phyloP scores from a whole-genome alignment of 768 basidiomycete species.

The Podaxis carcinomalis region DNA sequence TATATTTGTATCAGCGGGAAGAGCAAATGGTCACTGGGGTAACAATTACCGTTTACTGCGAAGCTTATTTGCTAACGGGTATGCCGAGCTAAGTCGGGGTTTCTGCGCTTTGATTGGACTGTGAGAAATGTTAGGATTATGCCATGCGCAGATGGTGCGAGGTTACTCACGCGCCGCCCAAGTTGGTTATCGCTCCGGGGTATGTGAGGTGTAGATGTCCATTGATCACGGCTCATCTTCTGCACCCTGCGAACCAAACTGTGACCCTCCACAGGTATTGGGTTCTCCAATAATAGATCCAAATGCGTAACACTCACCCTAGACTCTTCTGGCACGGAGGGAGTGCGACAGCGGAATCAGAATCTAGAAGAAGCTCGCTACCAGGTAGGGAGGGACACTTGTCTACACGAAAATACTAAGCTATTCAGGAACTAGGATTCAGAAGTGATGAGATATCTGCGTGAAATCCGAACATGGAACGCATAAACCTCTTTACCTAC shows the following conservation, averaged over 20 bases:
- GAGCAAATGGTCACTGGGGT: background rate
- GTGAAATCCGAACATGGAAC: constrained; percentile 7
- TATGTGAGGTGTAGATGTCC: background rate
- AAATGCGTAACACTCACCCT: background rate
- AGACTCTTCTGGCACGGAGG: background rate
- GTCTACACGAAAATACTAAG: background rate
- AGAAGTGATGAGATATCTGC: constrained; percentile 3
- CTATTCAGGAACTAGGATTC: constrained; percentile 8
- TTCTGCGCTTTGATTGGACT: background rate
- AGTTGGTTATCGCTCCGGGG: background rate
- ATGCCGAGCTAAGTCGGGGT: background rate
- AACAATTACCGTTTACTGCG: constrained; percentile 1
- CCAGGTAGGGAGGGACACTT: constrained; percentile 7
- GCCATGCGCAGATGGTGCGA: background rate
- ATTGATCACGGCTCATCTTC: background rate
- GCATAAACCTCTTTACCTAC: background rate
- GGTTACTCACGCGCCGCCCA: background rate
- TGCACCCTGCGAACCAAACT: background rate
- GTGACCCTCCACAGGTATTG: background rate
- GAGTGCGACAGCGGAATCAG: background rate
- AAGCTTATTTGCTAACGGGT: constrained; percentile 8
- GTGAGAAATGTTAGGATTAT: constrained; percentile 3
- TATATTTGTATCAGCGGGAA: background rate
- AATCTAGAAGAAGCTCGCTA: background rate
- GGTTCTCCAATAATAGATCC: background rate